Percentiles rank a stretch among this genome's conserved stretches.
Conservation (phyloP, 2,329 filamentous ascomycete species). For the Grosmannia serpens region DNA sequence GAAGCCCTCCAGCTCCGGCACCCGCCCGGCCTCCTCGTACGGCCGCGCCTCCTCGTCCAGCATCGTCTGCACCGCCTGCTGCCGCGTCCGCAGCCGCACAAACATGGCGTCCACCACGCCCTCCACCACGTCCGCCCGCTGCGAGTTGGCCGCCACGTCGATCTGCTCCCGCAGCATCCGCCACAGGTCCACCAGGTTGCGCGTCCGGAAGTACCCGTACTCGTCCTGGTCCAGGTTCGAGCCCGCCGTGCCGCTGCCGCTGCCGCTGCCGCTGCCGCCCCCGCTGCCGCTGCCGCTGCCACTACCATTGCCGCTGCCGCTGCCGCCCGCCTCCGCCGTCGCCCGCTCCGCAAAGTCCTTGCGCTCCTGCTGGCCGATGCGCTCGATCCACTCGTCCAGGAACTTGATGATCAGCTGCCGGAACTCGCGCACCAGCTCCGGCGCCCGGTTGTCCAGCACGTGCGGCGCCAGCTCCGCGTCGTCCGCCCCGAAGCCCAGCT, state of each 20-base stretch:
- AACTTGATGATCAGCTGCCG: conserved; percentile 89
- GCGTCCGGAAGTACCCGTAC: conserved; percentile 84
- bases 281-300: conserved; percentile 31
- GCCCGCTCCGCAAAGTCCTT: conserved; percentile 71
- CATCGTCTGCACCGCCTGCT: conserved; percentile 77
- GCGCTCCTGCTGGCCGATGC: conserved; percentile 74
- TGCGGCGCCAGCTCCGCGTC: conserved; percentile 60
- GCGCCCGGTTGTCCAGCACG: conserved; percentile 79
- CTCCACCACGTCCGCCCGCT: conserved; percentile 82
- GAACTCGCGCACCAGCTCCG: conserved; percentile 87
- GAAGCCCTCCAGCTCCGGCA: conserved; percentile 42
- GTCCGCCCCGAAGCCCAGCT: conserved; percentile 66
- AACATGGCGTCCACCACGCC: conserved; percentile 97
- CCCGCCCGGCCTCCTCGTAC: conserved; percentile 49
- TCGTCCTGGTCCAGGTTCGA: conserved; percentile 74
- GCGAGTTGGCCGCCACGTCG: conserved; percentile 70
- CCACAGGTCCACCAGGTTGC: conserved; percentile 90
- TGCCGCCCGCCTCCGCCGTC: conserved; percentile 22
- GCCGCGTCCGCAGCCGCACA: conserved; percentile 67
- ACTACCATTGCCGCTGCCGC: background rate
- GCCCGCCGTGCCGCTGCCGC: conserved; percentile 42
- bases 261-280: background rate
- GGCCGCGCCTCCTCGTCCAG: conserved; percentile 73
- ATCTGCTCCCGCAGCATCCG: conserved; percentile 93
- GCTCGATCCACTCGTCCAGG: conserved; percentile 94